phyloP scores from a whole-genome alignment of 768 basidiomycete genomes.

The Omphalotus guepiniiformis region DNA sequence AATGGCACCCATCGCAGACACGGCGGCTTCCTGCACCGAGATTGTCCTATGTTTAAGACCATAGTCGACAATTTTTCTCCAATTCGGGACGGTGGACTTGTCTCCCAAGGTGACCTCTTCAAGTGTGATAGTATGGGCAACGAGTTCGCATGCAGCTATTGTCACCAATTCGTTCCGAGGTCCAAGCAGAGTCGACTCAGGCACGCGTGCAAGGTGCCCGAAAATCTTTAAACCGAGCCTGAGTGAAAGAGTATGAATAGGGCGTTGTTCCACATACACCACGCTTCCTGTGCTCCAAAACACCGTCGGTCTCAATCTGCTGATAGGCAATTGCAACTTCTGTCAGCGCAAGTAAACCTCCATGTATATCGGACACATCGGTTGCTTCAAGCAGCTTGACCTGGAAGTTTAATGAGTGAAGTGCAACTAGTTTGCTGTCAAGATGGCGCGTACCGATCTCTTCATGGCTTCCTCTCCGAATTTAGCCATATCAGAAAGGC shows the following conservation, averaged over 20 bases:
- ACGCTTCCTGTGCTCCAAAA: conserved; percentile 33
- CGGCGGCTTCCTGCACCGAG: conserved; percentile 73
- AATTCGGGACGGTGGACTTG: conserved; percentile 47
- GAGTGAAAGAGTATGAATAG: background rate
- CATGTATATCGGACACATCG: conserved; percentile 75
- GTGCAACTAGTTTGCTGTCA: conserved; percentile 11
- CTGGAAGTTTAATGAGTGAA: conserved; percentile 34
- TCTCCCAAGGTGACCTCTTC: conserved; percentile 43
- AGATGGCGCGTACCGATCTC: conserved; percentile 49
- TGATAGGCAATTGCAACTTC: conserved; percentile 67
- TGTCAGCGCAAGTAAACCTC: conserved; percentile 67
- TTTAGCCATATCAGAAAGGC: conserved; percentile 49
- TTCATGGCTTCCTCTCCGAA: conserved; percentile 47
- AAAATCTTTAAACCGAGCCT: conserved; percentile 55
- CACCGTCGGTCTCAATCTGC: conserved; percentile 24
- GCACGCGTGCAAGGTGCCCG: conserved; percentile 47
- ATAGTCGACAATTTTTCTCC: conserved; percentile 66
- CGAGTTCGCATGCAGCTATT: conserved; percentile 65
- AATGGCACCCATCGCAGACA: conserved; percentile 61
- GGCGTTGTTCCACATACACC: conserved; percentile 35
- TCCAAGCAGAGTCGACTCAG: conserved; percentile 55
- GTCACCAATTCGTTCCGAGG: conserved; percentile 70
- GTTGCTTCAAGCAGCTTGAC: conserved; percentile 52
- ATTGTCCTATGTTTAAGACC: conserved; percentile 64
- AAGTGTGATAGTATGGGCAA: conserved; percentile 60